Conservation (phyloP, 495 filamentous ascomycete species). For the Penicillium argentinense region DNA sequence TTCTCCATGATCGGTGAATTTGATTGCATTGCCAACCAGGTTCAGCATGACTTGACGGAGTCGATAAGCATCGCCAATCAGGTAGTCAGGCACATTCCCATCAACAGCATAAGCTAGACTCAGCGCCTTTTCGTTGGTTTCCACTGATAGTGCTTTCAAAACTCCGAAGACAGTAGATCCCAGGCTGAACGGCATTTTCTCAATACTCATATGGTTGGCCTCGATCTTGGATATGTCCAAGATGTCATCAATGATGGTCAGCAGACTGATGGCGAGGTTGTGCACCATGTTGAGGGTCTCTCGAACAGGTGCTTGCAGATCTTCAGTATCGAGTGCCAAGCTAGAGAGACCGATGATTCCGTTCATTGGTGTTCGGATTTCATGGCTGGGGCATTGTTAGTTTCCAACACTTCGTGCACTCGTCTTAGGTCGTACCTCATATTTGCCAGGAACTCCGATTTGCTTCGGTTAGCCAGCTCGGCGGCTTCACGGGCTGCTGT, state of each 20-base stretch:
- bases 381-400: slow-evolving; percentile 51
- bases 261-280: slow-evolving; percentile 73
- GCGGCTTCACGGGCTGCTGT: slow-evolving; percentile 48
- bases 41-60: slow-evolving; percentile 80
- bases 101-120: slow-evolving; percentile 54
- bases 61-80: slow-evolving; percentile 71
- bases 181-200: slow-evolving; percentile 64
- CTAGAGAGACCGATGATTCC: slow-evolving; percentile 82
- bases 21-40: slow-evolving; percentile 79
- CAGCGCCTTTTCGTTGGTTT: slow-evolving; percentile 78
- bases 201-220: slow-evolving; percentile 75
- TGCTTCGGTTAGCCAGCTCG: slow-evolving; percentile 59
- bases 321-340: slow-evolving; percentile 61
- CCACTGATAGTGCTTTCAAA: slow-evolving; percentile 68
- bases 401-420: too few relatives aligned
- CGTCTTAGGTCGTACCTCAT: slow-evolving; percentile 64
- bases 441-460: slow-evolving; percentile 65
- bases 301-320: slow-evolving; percentile 68
- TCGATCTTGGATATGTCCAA: slow-evolving; percentile 81
- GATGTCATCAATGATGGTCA: slow-evolving; percentile 85
- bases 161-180: slow-evolving; percentile 53
- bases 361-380: slow-evolving; percentile 75
- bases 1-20: slow-evolving; percentile 74
- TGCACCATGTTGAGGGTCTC: slow-evolving; percentile 96
- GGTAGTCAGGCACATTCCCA: slow-evolving; percentile 38